Evolutionary conservation across 1,284 basidiomycete species (phyloP), one percentile per base, ranked within the genome.

Genomic region (Stereum hirsutum): DNA sequence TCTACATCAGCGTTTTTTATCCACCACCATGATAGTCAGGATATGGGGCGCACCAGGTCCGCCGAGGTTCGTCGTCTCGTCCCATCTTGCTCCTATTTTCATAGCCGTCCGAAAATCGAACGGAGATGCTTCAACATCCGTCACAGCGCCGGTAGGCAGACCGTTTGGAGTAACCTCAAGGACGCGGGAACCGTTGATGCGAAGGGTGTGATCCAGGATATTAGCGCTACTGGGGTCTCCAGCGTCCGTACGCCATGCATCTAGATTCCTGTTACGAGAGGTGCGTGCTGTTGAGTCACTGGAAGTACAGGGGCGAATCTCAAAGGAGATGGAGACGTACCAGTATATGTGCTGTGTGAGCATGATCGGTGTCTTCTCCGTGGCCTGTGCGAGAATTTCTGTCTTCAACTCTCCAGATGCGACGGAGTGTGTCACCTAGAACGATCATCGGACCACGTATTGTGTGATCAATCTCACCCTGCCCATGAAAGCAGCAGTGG

Each of bases 361-460:
- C 74, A 78, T 76, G 43, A 78, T 73, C 0, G 75, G 76, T 1
- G 76, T 79, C 62, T 69, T 59, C 52, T 72, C 57, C 0, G 71
- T 68, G 0, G 74, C 70, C 4, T 55, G 64, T 0, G 75, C 75
- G 39, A 62, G 59, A 21, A 78, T 59, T 0, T 54, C 58, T 1
- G 70, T 73, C 35, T 64, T 60, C 34, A 74, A 59, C 5, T 69
- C 72, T 2, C 69, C 69, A 36, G 70, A 65, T 34, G 58, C 59
- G 2, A 78, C 71, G 0, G 64, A 59, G 52, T 78, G 74, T 0
- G 70, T 75, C 0, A 70, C 69, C 70, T 77, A 41, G 4, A n/a
- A 21, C 32, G n/a, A 34, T n/a, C n/a, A n/a, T n/a, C n/a, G n/a
- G n/a, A n/a, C n/a, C n/a, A n/a, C n/a, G 32, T 34, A 34, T 34